Conservation (phyloP, 2,329 filamentous ascomycete genomes). For the Dothidotthia symphoricarpi region DNA sequence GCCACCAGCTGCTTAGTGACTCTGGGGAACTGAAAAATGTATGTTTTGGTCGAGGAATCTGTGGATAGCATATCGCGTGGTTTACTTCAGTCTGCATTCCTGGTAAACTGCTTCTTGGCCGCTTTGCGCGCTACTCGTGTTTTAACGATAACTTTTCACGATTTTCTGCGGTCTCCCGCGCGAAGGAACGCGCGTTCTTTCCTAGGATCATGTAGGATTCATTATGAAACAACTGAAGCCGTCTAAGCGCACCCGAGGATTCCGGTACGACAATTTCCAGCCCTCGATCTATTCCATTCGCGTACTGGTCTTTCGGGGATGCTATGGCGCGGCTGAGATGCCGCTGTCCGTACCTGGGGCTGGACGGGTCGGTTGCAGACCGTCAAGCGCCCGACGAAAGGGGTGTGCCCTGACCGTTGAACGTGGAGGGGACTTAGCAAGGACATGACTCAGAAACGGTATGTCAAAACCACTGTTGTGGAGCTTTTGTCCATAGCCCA, state of each 20-base stretch:
- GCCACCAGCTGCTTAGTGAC: constrained; percentile 1
- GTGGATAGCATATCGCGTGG: constrained; percentile 1
- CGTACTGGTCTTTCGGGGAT: neutral
- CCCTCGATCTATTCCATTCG: neutral
- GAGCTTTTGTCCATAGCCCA: neutral
- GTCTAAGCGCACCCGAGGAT: too few species aligned
- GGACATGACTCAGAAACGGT: neutral
- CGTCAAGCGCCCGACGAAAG: neutral
- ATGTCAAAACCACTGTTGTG: neutral
- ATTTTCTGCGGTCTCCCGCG: too few species aligned
- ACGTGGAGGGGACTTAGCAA: too few species aligned
- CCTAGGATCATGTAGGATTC: too few species aligned
- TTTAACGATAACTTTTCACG: too few species aligned
- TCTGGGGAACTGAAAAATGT: constrained; percentile 1
- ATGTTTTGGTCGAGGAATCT: constrained; percentile 1
- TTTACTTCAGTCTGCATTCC: neutral
- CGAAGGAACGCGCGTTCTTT: too few species aligned
- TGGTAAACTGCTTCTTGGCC: too few species aligned
- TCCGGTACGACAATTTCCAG: too few species aligned
- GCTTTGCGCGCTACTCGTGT: too few species aligned
- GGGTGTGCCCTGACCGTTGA: too few species aligned
- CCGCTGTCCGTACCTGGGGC: neutral
- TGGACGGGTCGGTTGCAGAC: neutral
- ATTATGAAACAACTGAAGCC: too few species aligned
- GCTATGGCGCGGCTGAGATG: neutral